Evolutionary conservation across 1,139 yeast species (phyloP).

Genomic region (Pichia sp.): DNA sequence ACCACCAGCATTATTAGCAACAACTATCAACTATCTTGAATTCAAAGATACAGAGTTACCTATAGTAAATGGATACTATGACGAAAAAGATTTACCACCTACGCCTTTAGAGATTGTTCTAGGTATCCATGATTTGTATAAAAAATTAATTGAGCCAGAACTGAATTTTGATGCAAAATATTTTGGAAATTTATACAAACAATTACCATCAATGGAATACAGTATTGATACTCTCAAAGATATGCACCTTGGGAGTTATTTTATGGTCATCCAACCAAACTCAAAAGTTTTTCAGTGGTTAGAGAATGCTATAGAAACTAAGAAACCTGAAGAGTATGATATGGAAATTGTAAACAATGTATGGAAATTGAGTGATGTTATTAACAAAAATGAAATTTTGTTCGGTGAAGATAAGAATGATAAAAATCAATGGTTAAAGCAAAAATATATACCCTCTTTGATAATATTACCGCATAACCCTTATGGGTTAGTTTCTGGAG

Average conservation of each 20-base stretch:
- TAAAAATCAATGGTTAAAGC: slow-evolving; percentile 6
- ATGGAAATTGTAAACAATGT: slow-evolving; percentile 44
- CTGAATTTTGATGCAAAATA: slow-evolving; percentile 7
- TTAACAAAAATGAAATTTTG: slow-evolving; percentile 3
- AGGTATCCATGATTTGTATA: slow-evolving; percentile 16
- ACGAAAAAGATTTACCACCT: slow-evolving; percentile 10
- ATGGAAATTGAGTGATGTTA: slow-evolving; percentile 20
- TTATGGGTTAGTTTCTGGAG: slow-evolving; percentile 45
- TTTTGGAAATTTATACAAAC: slow-evolving; percentile 11
- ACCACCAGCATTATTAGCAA: slow-evolving; percentile 33
- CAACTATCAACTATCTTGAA: slow-evolving; percentile 30
- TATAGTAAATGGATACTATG: neutral
- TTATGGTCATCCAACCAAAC: slow-evolving; percentile 42
- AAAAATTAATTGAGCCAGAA: slow-evolving; percentile 15
- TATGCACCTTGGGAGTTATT: slow-evolving; percentile 33
- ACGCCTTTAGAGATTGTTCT: slow-evolving; percentile 18
- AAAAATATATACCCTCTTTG: slow-evolving; percentile 24
- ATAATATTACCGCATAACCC: slow-evolving; percentile 40
- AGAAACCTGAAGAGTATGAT: slow-evolving; percentile 34
- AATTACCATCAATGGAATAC: slow-evolving; percentile 20
- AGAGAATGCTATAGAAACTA: slow-evolving; percentile 28
- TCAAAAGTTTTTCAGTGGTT: slow-evolving; percentile 28
- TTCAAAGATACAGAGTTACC: slow-evolving; percentile 8
- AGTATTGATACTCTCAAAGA: slow-evolving; percentile 11
- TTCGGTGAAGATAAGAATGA: neutral